phyloP scores from a whole-genome alignment of 1,284 basidiomycete species.

The Crepidotus sp. region DNA sequence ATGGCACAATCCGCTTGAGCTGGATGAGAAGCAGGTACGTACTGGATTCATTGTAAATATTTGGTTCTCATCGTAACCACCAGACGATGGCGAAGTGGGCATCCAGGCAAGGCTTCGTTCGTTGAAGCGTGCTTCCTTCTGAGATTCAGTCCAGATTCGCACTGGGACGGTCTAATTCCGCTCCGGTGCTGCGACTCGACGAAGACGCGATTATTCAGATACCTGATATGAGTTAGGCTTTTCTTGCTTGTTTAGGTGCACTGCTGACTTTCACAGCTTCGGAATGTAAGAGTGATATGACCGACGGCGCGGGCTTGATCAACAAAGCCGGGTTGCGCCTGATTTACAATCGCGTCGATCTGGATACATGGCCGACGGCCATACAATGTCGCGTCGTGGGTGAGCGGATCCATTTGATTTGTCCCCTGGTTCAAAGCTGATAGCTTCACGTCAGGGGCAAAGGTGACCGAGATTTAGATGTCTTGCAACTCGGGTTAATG shows the following conservation, averaged over 20 bases:
- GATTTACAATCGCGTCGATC: conserved; percentile 27
- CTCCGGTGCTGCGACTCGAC: conserved; percentile 24
- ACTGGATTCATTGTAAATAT: not conserved
- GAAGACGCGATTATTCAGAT: conserved; percentile 19
- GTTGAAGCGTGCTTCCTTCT: conserved; percentile 22
- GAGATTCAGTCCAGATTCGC: conserved; percentile 9
- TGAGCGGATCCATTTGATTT: conserved; percentile 19
- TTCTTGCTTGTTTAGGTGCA: not conserved
- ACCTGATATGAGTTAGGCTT: conserved; percentile 9
- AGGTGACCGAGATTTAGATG: conserved; percentile 3
- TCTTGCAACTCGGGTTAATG: not conserved
- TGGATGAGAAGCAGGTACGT: conserved; percentile 24
- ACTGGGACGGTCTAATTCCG: conserved; percentile 25
- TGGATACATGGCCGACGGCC: conserved; percentile 35
- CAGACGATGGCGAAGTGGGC: conserved; percentile 47
- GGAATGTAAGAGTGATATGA: conserved; percentile 36
- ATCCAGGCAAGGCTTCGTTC: conserved; percentile 33
- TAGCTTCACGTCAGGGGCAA: conserved; percentile 6
- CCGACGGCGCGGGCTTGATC: conserved; percentile 44
- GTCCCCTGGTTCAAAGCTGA: not conserved
- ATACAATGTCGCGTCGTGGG: conserved; percentile 42
- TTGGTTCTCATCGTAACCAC: not conserved
- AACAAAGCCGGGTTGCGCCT: conserved; percentile 31
- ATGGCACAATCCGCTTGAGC: conserved; percentile 27
- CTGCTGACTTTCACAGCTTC: conserved; percentile 17